A percentile compares a stretch with the other conserved stretches of the same genome.
Conservation (phyloP, 2,329 filamentous ascomycete genomes). For the Penicillium sp. region DNA sequence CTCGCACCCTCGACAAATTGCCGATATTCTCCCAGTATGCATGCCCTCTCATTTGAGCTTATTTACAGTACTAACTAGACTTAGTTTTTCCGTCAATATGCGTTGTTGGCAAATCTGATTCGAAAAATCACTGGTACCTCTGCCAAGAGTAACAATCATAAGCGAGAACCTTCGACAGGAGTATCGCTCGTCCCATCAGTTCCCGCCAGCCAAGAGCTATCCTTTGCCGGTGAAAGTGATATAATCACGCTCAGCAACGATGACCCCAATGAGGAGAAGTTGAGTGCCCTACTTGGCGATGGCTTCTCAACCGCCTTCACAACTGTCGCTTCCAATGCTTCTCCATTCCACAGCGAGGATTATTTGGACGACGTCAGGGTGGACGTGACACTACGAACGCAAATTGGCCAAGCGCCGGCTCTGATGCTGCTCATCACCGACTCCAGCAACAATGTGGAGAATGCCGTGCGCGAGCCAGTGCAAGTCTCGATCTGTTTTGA, state of each 20-base stretch:
- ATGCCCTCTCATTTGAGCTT: background rate
- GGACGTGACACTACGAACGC: slow-evolving; percentile 48
- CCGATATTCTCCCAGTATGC: slow-evolving; percentile 51
- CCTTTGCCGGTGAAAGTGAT: slow-evolving; percentile 26
- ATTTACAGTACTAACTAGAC: slow-evolving; percentile 12
- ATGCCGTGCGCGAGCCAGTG: slow-evolving; percentile 21
- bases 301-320: slow-evolving; percentile 10
- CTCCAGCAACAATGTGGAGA: slow-evolving; percentile 22
- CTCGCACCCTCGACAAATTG: slow-evolving; percentile 53
- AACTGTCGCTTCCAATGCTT: slow-evolving; percentile 6
- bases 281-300: slow-evolving; percentile 57
- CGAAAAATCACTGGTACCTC: slow-evolving; percentile 42
- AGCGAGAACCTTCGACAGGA: slow-evolving; percentile 14
- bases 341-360: slow-evolving; percentile 4
- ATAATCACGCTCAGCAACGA: slow-evolving; percentile 49
- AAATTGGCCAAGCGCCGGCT: slow-evolving; percentile 46
- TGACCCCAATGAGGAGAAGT: slow-evolving; percentile 57
- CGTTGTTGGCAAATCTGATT: slow-evolving; percentile 48
- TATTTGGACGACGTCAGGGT: slow-evolving; percentile 40
- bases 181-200: slow-evolving; percentile 13
- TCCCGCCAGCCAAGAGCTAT: slow-evolving; percentile 17
- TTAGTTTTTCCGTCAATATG: slow-evolving; percentile 53
- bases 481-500: slow-evolving; percentile 47
- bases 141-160: slow-evolving; percentile 23
- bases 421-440: slow-evolving; percentile 47